Evolutionary conservation across 2,329 filamentous ascomycete genomes (phyloP).

Genomic region (Arthrobotrys iridis): DNA sequence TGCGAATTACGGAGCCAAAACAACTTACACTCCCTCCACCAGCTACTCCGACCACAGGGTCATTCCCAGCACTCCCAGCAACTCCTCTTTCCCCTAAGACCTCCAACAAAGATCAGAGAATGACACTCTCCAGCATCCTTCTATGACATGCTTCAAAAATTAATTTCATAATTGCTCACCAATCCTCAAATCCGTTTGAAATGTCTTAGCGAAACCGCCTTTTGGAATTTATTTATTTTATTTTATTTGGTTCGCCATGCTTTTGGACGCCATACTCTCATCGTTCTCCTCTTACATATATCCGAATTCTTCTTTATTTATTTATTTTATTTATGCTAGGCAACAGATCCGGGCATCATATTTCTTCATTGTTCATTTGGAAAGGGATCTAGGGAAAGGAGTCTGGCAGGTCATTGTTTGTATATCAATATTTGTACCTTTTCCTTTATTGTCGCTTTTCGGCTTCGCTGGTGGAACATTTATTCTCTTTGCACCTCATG

Average conservation of each 20-base stretch:
- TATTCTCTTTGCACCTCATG: slow-evolving; percentile 28
- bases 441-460: not conserved
- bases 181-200: slow-evolving; percentile 52
- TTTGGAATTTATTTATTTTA: slow-evolving; percentile 51
- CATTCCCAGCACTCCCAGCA: slow-evolving; percentile 39
- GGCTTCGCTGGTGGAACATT: slow-evolving; percentile 16
- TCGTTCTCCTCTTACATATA: slow-evolving; percentile 26
- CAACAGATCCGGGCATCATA: not conserved
- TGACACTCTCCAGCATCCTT: slow-evolving; percentile 51
- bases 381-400: slow-evolving; percentile 42
- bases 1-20: slow-evolving; percentile 39
- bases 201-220: slow-evolving; percentile 55
- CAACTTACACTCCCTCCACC: slow-evolving; percentile 23
- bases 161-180: slow-evolving; percentile 55
- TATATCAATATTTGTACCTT: slow-evolving; percentile 6
- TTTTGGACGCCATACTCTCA: not conserved
- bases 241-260: not conserved
- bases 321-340: slow-evolving; percentile 50
- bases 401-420: slow-evolving; percentile 36
- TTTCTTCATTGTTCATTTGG: slow-evolving; percentile 16
- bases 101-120: slow-evolving; percentile 46
- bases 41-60: slow-evolving; percentile 25
- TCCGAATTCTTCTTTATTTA: slow-evolving; percentile 46
- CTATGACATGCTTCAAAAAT: slow-evolving; percentile 39
- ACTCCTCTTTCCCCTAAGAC: slow-evolving; percentile 41